Percentiles rank a stretch among this genome's conserved stretches.
These are phyloP conservation scores for Rhodotorula toruloides DNA, from an alignment of 768 basidiomycete genomes.

Conservation along the genomic window DNA sequence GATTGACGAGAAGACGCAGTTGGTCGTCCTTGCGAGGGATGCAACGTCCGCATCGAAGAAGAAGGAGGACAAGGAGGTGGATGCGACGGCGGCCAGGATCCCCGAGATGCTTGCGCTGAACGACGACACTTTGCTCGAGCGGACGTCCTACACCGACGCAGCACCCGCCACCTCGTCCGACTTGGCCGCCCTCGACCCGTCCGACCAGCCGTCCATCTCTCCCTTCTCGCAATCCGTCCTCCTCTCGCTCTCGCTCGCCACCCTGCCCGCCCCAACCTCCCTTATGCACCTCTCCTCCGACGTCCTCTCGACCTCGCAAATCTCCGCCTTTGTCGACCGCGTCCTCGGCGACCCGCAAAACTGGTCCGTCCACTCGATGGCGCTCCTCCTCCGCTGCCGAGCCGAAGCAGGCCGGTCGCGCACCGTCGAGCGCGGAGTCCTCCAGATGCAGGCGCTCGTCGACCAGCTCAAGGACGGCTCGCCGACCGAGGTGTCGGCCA, in stretches of 20 bases:
- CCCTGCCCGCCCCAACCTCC: constrained; percentile 49
- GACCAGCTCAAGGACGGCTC: constrained; percentile 62
- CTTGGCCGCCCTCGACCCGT: constrained; percentile 59
- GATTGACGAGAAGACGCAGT: constrained; percentile 72
- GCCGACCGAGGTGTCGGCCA: constrained; percentile 34
- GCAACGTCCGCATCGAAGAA: constrained; percentile 48
- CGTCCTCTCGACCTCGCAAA: constrained; percentile 85
- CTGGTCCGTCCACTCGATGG: constrained; percentile 97
- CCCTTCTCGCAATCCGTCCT: constrained; percentile 92
- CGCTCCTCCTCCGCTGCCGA: constrained; percentile 83
- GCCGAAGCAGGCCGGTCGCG: constrained; percentile 81
- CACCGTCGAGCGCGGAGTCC: constrained; percentile 83
- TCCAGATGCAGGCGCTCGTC: constrained; percentile 90
- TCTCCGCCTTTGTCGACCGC: constrained; percentile 83
- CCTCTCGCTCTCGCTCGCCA: constrained; percentile 70
- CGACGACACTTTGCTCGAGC: constrained; percentile 93
- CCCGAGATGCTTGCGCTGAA: constrained; percentile 81
- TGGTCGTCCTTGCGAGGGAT: constrained; percentile 89
- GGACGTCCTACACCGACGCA: constrained; percentile 71
- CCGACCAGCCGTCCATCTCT: constrained; percentile 76
- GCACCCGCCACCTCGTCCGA: constrained; percentile 51
- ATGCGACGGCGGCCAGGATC: constrained; percentile 44
- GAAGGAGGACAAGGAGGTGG: constrained; percentile 15
- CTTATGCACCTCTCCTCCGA: constrained; percentile 83
- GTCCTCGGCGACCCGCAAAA: constrained; percentile 84